Conservation (phyloP, 257 asterid genomes). For the Ballota nigra region DNA sequence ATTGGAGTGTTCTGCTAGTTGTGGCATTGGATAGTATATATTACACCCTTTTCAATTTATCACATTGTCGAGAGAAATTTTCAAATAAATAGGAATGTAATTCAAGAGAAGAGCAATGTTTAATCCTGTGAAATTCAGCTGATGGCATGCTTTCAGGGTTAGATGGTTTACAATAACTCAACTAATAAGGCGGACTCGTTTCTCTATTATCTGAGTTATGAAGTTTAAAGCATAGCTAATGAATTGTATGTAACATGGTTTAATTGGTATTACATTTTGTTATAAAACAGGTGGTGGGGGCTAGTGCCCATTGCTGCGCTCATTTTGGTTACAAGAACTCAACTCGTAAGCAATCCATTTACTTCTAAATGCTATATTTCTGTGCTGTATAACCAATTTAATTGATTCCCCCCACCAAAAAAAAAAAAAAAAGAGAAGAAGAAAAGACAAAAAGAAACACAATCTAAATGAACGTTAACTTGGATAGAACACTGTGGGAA, state of each 20-base stretch:
- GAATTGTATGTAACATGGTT: not conserved
- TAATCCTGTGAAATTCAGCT: not conserved
- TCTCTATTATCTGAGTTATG: not conserved
- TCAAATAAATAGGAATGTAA: not conserved
- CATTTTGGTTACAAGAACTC: conserved; percentile 62
- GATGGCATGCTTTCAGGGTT: not conserved
- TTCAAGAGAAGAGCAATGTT: not conserved
- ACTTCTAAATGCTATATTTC: not conserved
- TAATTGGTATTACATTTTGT: conserved; percentile 9
- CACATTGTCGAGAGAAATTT: not conserved
- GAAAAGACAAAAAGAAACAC: not conserved
- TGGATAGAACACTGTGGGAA: not conserved
- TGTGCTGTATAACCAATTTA: not conserved
- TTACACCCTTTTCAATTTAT: not conserved
- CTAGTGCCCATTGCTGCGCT: conserved; percentile 69
- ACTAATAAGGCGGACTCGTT: not conserved
- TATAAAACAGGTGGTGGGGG: conserved; percentile 62
- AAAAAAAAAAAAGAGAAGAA: not conserved
- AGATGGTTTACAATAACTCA: not conserved
- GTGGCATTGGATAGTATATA: not conserved
- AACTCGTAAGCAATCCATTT: conserved; percentile 43
- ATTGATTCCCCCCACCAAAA: not conserved
- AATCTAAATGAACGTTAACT: not conserved
- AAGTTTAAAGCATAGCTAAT: not conserved
- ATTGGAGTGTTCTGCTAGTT: not conserved